A percentile compares a stretch with the other conserved stretches of the same genome.
phyloP scores from a whole-genome alignment of 2,329 filamentous ascomycete species.

The Dactylellina leptospora region DNA sequence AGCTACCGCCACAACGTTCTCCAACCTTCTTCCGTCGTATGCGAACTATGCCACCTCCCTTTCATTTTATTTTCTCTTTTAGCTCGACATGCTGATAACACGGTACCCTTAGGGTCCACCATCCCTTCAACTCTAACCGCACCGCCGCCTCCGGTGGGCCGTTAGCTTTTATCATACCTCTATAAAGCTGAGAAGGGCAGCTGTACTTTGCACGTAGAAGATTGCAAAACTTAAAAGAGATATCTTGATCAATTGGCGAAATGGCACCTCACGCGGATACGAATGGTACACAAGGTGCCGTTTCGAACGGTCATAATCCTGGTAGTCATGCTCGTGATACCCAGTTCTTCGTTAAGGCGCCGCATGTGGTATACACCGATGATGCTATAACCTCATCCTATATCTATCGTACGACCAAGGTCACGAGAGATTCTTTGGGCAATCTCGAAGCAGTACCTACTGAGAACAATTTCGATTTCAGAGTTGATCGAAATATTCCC shows the following conservation, averaged over 20 bases:
- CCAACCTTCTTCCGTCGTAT: slow-evolving; percentile 96
- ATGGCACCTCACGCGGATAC: slow-evolving; percentile 92
- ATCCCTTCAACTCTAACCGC: slow-evolving; percentile 97
- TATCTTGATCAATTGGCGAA: slow-evolving; percentile 58
- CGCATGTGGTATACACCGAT: slow-evolving; percentile 91
- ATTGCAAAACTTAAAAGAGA: neutral
- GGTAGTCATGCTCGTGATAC: slow-evolving; percentile 58
- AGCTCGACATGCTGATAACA: too few relatives aligned
- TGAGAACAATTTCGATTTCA: slow-evolving; percentile 95
- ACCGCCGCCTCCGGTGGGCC: slow-evolving; percentile 81
- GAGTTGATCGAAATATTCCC: slow-evolving; percentile 90
- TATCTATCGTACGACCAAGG: slow-evolving; percentile 91
- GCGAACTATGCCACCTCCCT: slow-evolving; percentile 59
- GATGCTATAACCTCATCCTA: slow-evolving; percentile 90
- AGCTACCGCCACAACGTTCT: slow-evolving; percentile 88
- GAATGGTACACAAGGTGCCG: slow-evolving; percentile 63
- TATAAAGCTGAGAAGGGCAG: slow-evolving; percentile 12
- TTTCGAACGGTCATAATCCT: slow-evolving; percentile 66
- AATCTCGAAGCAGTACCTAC: slow-evolving; percentile 84
- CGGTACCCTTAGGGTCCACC: slow-evolving; percentile 89
- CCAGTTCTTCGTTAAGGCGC: slow-evolving; percentile 82
- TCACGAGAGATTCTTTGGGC: slow-evolving; percentile 75
- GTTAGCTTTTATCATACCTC: slow-evolving; percentile 63
- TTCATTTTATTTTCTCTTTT: too few relatives aligned
- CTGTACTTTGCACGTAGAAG: neutral